Evolutionary conservation across 2,329 filamentous ascomycete genomes (phyloP), one percentile per base, ranked within the genome.

Genomic region (Fusarium incarnatum): DNA sequence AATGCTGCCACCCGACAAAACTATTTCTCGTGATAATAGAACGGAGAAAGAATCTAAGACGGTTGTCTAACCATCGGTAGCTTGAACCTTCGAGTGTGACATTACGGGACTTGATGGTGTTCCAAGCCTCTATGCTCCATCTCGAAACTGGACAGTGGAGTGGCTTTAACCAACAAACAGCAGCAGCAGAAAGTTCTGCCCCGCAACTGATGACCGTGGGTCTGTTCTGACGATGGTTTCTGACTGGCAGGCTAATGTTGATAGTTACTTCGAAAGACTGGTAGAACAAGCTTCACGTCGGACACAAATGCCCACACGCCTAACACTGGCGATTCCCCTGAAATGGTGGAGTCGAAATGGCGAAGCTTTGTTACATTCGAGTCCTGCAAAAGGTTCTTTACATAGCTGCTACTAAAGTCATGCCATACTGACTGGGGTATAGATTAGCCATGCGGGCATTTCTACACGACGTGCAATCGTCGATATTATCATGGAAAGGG

Each of bases 71-170:
- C 27, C 8, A 40, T 42, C 4, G 23, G n/a, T 20, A 75, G 73
- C 41, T 74, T 42, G 64, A 68, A 40, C 53, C 53, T 11, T 61
- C 58, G 37, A 58, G 48, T 37, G 46, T 53, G 20, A 50, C 60
- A 30, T 57, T 56, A 15, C 63, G 59, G 37, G 73, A 73, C 34
- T 54, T 71, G 25, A 70, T 64, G 60, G 54, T 73, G 15, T 63
- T 75, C 34, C 73, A 75, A 40, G 71, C 73, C 8, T 64, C 62
- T 56, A 67, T 75, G 52, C 54, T 75, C 11, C 71, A 75, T 28
- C 59, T 75, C 16, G 71, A 75, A 46, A 60, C 72, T 27, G 69
- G 67, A 37, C 67, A 73, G 52, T 75, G 73, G 73, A 69, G 73
- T 27, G 73, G 73, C 5, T 73, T 74, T 12, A 67, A 54, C 37